phyloP scores from a whole-genome alignment of 2,329 filamentous ascomycete species.

The Didymella segeticola region DNA sequence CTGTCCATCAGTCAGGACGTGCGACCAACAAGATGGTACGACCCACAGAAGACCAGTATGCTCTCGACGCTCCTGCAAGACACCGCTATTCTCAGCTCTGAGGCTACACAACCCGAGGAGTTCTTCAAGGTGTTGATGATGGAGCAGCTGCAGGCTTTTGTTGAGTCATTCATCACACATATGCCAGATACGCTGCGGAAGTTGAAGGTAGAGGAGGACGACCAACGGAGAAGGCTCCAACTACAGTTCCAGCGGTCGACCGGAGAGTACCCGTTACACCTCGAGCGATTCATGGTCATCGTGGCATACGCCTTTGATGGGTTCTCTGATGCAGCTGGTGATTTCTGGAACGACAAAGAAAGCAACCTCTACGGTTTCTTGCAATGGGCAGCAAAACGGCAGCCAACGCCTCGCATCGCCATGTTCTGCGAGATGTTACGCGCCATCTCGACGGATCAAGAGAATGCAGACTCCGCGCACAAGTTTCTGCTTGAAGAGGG shows the following conservation, averaged over 20 bases:
- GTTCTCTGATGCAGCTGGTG: slow-evolving; percentile 80
- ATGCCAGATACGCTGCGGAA: slow-evolving; percentile 90
- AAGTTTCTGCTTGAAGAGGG: slow-evolving; percentile 89
- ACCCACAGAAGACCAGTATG: slow-evolving; percentile 82
- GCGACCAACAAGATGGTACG: slow-evolving; percentile 82
- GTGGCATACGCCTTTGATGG: slow-evolving; percentile 92
- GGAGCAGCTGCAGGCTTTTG: slow-evolving; percentile 83
- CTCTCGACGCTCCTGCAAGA: slow-evolving; percentile 84
- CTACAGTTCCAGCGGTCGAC: slow-evolving; percentile 57
- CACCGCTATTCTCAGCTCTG: slow-evolving; percentile 70
- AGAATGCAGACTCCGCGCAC: slow-evolving; percentile 84
- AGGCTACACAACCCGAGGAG: slow-evolving; percentile 71
- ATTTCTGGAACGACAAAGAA: slow-evolving; percentile 91
- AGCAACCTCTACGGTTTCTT: slow-evolving; percentile 94
- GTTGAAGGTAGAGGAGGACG: slow-evolving; percentile 87
- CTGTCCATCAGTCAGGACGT: slow-evolving; percentile 84
- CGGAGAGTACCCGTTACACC: slow-evolving; percentile 61
- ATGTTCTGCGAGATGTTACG: slow-evolving; percentile 97
- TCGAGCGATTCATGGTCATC: slow-evolving; percentile 90
- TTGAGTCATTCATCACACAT: slow-evolving; percentile 93
- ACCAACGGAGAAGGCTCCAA: slow-evolving; percentile 67
- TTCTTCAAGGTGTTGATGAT: slow-evolving; percentile 77
- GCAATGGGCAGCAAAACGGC: slow-evolving; percentile 93
- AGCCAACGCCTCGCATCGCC: slow-evolving; percentile 93
- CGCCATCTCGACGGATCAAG: slow-evolving; percentile 81